Conservation (phyloP, 2,329 filamentous ascomycete genomes). For the Colletotrichum godetiae region DNA sequence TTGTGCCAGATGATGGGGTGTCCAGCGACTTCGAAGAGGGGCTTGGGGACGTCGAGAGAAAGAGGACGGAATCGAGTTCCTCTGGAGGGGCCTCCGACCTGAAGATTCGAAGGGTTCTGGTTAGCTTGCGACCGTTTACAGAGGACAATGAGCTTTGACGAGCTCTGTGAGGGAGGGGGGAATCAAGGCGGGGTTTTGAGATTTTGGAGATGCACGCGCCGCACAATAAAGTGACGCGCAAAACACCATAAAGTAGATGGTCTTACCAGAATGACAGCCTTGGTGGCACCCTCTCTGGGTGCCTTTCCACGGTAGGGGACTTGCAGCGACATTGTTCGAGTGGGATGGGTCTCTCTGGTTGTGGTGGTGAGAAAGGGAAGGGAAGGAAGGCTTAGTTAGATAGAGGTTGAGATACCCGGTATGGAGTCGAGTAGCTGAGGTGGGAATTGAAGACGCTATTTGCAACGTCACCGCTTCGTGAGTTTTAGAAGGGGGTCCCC, state of each 20-base stretch:
- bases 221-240: slow-evolving; percentile 34
- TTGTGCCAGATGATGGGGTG: slow-evolving; percentile 99
- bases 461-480: slow-evolving; percentile 36
- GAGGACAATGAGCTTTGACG: slow-evolving; percentile 13
- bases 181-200: slow-evolving; percentile 31
- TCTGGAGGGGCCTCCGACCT: slow-evolving; percentile 96
- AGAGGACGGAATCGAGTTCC: slow-evolving; percentile 96
- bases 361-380: slow-evolving; percentile 15
- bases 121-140: slow-evolving; percentile 41
- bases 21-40: slow-evolving; percentile 97
- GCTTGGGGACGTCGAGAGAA: slow-evolving; percentile 96
- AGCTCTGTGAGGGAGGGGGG: slow-evolving; percentile 33
- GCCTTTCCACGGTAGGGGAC: slow-evolving; percentile 64
- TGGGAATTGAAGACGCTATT: slow-evolving; percentile 6
- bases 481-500: slow-evolving; percentile 9
- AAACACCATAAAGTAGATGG: neutral
- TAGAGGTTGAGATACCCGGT: neutral
- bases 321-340: slow-evolving; percentile 63
- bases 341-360: slow-evolving; percentile 27
- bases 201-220: slow-evolving; percentile 28
- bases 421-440: neutral
- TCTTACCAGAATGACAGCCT: slow-evolving; percentile 90
- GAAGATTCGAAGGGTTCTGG: slow-evolving; percentile 34
- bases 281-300: slow-evolving; percentile 73
- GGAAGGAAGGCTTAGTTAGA: neutral